Evolutionary conservation across 2,329 filamentous ascomycete species (phyloP), one percentile per base, ranked within the genome.

Genomic region (Arthrobotrys megalospora): DNA sequence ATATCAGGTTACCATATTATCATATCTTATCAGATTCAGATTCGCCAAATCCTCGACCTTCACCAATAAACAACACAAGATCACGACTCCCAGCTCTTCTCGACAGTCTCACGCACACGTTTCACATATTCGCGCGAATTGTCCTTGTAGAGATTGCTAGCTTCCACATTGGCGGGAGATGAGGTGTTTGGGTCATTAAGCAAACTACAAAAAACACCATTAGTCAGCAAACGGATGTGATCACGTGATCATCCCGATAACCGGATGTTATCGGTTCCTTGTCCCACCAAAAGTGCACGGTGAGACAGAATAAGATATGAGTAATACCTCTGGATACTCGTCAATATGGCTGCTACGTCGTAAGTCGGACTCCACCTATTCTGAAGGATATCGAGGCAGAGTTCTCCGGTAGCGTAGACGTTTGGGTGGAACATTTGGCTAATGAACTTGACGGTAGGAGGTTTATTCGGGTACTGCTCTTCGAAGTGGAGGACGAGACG

Each of bases 401-500:
- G 88, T 86, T 99, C 96, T 79, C 96, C 96, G 0, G 94, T 98
- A 66, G 93, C 94, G 84, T 99, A 99, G 72, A 99, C 96, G 83
- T 99, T 99, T 16, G 96, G 96, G 83, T 99, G 96, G 85, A 99
- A 99, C 96, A 99, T 99, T 84, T 96, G 91, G 85, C 93, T 97
- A 84, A 99, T 97, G 85, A 99, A 99, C 84, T 98, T 98, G 86
- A 98, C 96, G 38, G 94, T 92, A 0, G 96, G 96, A 4, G 96
- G 96, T 85, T 98, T 98, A 86, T 98, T 99, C 34, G 96, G 96
- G 83, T 99, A 99, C 83, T 97, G 94, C 85, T 99, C 96, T 84
- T 98, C 96, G 82, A 99, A 99, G 84, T 97, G 94, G 95, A 99
- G 98, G 64, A 98, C 94, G 10, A 99, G 91, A 81, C 95, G 89